A percentile compares a stretch with the other conserved stretches of the same genome.
Evolutionary conservation across 2,329 filamentous ascomycete genomes (phyloP).

Genomic region (Aspergillus sp.): DNA sequence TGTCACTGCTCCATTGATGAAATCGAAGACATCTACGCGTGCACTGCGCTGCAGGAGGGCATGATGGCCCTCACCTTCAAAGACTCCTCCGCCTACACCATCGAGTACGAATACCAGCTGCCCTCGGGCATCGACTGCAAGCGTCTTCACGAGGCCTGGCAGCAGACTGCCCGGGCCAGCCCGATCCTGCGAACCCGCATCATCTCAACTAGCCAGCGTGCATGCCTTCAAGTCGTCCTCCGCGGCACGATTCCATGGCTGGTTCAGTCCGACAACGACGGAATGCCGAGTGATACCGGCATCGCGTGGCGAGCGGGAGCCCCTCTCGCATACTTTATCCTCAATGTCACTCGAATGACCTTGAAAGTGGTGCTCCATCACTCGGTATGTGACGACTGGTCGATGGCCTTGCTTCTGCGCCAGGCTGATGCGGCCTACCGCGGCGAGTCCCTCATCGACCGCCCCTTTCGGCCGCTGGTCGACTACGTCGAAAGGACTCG

Average conservation of each 20-base stretch:
- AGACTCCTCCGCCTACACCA: slow-evolving; percentile 7
- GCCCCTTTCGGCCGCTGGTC: slow-evolving; percentile 10
- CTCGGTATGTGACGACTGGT: slow-evolving; percentile 15
- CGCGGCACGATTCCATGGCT: slow-evolving; percentile 5
- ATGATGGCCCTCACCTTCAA: slow-evolving; percentile 9
- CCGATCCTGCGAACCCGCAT: slow-evolving; percentile 11
- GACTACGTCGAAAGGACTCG: slow-evolving; percentile 5
- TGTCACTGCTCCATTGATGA: slow-evolving; percentile 4
- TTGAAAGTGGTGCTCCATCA: slow-evolving; percentile 9
- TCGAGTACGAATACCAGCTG: slow-evolving; percentile 7
- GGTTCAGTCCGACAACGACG: neutral
- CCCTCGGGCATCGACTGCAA: slow-evolving; percentile 1
- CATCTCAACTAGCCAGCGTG: slow-evolving; percentile 4
- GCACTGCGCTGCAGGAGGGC: slow-evolving; percentile 9
- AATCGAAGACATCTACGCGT: slow-evolving; percentile 8
- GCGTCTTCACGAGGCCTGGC: slow-evolving; percentile 1
- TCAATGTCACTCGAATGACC: slow-evolving; percentile 1
- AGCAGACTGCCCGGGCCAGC: slow-evolving; percentile 6
- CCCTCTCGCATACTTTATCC: slow-evolving; percentile 4
- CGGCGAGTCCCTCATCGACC: slow-evolving; percentile 3
- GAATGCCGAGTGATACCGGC: neutral
- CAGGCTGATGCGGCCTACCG: slow-evolving; percentile 8
- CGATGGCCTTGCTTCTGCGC: slow-evolving; percentile 10
- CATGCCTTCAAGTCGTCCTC: slow-evolving; percentile 8
- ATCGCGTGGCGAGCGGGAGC: slow-evolving; percentile 2